Percentiles rank a stretch among this genome's conserved stretches.
These are phyloP conservation scores for Rhinocladiella mackenziei DNA, from an alignment of 2,329 filamentous ascomycete species.

Conservation along the genomic window DNA sequence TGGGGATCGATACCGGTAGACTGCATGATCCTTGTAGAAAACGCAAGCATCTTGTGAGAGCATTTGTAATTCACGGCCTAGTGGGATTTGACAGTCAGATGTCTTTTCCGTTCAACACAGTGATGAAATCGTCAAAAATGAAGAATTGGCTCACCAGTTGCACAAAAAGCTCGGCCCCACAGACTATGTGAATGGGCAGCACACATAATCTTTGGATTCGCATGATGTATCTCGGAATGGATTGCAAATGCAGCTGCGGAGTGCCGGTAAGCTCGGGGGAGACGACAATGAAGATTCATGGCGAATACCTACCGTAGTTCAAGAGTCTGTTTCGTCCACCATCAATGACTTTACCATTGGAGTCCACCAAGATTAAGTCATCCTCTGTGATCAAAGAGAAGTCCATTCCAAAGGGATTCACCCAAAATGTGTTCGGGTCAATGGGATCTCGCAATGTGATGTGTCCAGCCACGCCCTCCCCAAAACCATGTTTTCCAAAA, in stretches of 20 bases:
- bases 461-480: slow-evolving; percentile 54
- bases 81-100: background rate
- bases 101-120: no score
- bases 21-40: background rate
- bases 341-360: background rate
- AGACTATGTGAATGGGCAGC: background rate
- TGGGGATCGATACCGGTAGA: background rate
- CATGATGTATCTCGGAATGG: background rate
- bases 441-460: slow-evolving; percentile 54
- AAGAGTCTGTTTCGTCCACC: background rate
- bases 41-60: background rate
- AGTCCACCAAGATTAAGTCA: background rate
- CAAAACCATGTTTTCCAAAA: slow-evolving; percentile 47
- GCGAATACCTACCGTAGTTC: background rate
- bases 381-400: background rate
- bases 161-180: background rate
- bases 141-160: background rate
- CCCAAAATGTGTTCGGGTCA: slow-evolving; percentile 52
- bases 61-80: background rate
- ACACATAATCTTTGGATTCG: background rate
- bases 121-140: no score
- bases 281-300: background rate
- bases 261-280: background rate
- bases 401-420: slow-evolving; percentile 30
- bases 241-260: background rate